A percentile compares a stretch with the other conserved stretches of the same genome.
Evolutionary conservation across 208 protist genomes (phyloP).

Genomic region (Novymonas esmeraldas): DNA sequence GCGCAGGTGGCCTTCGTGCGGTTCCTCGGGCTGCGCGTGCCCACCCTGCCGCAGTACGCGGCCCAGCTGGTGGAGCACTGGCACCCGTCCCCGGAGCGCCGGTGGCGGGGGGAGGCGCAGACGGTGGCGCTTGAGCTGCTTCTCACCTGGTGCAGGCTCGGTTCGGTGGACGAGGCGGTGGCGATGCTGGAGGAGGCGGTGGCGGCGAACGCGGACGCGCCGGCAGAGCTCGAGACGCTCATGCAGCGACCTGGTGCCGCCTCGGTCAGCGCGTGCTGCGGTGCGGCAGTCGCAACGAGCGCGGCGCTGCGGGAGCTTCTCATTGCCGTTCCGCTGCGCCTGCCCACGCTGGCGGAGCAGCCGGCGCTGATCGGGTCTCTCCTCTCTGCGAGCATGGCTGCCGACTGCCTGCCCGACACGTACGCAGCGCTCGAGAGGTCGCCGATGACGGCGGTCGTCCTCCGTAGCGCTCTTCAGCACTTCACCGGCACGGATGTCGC

Average conservation of each 20-base stretch:
- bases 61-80: conserved; percentile 78
- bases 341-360: background rate
- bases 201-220: conserved; percentile 20
- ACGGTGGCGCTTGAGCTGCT: conserved; percentile 56
- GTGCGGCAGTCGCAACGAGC: background rate
- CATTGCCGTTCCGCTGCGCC: conserved; percentile 11
- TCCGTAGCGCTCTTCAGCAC: conserved; percentile 41
- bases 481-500: conserved; percentile 33
- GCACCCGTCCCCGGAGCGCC: conserved; percentile 33
- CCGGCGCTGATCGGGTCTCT: conserved; percentile 23
- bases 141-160: conserved; percentile 11
- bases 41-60: conserved; percentile 63
- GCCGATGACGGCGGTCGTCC: conserved; percentile 29
- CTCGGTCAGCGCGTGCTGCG: background rate
- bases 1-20: conserved; percentile 65
- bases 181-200: conserved; percentile 35
- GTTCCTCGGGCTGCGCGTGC: conserved; percentile 39
- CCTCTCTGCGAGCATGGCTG: conserved; percentile 9
- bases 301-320: conserved; percentile 20
- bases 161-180: background rate
- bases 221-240: conserved; percentile 31
- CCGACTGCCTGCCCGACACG: conserved; percentile 18
- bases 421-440: conserved; percentile 20
- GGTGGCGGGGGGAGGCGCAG: conserved; percentile 35
- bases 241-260: conserved; percentile 17